Evolutionary conservation across 1,284 basidiomycete species (phyloP).

Genomic region (Apiotrichum laibachii): DNA sequence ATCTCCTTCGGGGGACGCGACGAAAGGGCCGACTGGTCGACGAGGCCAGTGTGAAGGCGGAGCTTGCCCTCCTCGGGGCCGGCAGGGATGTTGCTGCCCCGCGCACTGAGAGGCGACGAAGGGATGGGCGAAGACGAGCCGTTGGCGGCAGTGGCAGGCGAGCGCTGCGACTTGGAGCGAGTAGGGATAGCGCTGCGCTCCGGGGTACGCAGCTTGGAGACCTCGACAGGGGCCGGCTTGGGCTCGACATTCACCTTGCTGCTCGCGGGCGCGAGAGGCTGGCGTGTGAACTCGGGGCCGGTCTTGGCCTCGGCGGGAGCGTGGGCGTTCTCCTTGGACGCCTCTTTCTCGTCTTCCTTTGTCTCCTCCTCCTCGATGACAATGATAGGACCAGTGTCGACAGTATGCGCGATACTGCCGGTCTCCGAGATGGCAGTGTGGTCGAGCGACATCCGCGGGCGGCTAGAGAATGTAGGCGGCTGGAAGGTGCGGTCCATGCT

Average conservation of each 20-base stretch:
- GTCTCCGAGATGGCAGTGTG: conserved; percentile 1
- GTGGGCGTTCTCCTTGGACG: background rate
- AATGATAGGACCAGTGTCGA: conserved; percentile 17
- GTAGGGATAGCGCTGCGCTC: conserved; percentile 3
- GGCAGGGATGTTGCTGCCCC: background rate
- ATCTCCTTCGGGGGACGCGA: conserved; percentile 79
- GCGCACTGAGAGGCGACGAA: conserved; percentile 1
- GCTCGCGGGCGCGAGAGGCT: conserved; percentile 13
- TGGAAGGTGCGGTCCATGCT: conserved; percentile 1
- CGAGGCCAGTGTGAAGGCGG: conserved; percentile 84
- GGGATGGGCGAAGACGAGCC: background rate
- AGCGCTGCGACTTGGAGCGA: conserved; percentile 16
- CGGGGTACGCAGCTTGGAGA: background rate
- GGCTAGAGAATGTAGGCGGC: background rate
- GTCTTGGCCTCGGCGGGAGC: background rate
- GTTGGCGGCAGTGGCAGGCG: conserved; percentile 1
- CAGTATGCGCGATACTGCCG: conserved; percentile 25
- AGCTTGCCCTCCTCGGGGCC: conserved; percentile 60
- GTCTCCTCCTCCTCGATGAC: conserved; percentile 14
- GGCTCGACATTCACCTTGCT: conserved; percentile 35
- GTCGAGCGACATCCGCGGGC: conserved; percentile 7
- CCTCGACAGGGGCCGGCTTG: conserved; percentile 22
- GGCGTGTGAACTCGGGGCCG: conserved; percentile 3
- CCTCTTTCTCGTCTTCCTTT: conserved; percentile 1
- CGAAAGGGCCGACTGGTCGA: conserved; percentile 89